These are phyloP conservation scores for Yarrowia hollandica DNA, from an alignment of 805 yeast species.

Conservation along the genomic window DNA sequence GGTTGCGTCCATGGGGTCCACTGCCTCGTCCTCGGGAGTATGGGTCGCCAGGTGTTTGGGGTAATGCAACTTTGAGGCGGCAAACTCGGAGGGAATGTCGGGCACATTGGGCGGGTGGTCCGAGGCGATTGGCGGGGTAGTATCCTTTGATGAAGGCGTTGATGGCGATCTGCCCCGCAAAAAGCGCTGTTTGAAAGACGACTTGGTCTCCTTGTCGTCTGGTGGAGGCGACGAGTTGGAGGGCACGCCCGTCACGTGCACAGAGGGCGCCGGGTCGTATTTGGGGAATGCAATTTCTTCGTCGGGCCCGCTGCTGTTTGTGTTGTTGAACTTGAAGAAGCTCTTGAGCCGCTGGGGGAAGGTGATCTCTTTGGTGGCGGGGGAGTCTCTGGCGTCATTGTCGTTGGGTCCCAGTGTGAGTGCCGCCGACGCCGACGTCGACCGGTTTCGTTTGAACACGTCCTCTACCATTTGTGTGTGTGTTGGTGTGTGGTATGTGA, in stretches of 20 bases:
- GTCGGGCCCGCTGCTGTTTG: constrained; percentile 21
- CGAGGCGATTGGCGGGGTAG: not conserved
- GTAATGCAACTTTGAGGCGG: not conserved
- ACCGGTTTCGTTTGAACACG: constrained; percentile 27
- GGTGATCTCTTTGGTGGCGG: constrained; percentile 12
- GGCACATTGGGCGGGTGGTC: not conserved
- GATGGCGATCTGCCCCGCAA: constrained; percentile 23
- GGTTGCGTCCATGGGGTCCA: constrained; percentile 12
- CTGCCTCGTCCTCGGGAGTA: constrained; percentile 15
- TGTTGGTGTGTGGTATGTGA: not conserved
- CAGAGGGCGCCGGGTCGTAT: constrained; percentile 25
- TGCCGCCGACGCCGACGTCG: constrained; percentile 16
- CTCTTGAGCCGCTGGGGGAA: constrained; percentile 40
- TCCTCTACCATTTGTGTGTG: not conserved
- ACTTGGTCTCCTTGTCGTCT: constrained; percentile 1
- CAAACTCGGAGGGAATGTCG: constrained; percentile 12
- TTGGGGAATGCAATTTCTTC: constrained; percentile 30
- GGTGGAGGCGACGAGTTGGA: constrained; percentile 8
- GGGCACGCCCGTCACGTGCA: not conserved
- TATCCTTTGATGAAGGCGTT: constrained; percentile 8
- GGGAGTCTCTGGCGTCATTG: not conserved
- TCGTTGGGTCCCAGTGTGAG: constrained; percentile 8
- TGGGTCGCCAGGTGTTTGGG: not conserved
- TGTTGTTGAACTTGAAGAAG: constrained; percentile 40
- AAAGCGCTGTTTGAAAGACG: constrained; percentile 10